Conservation (phyloP, 441 rosid species). For the Adansonia rubrostipa region DNA sequence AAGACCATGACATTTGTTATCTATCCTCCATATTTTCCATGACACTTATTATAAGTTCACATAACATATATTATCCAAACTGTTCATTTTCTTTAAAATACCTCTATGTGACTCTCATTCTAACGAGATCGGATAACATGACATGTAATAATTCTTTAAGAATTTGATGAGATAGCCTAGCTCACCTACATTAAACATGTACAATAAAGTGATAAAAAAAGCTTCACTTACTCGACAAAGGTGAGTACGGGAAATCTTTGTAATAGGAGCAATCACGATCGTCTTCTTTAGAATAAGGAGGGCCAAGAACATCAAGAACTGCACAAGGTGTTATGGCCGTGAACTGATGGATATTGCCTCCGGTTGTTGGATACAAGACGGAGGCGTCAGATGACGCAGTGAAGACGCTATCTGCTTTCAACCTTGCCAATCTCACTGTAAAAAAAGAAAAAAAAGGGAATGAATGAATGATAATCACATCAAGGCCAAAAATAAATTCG, state of each 20-base stretch:
- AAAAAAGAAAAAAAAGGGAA: no score
- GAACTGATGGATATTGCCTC: conserved; percentile 45
- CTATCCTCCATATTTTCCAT: no score
- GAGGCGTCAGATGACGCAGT: conserved; percentile 37
- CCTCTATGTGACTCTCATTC: no score
- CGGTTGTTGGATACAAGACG: conserved; percentile 44
- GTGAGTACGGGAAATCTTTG: conserved; percentile 37
- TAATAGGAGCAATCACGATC: conserved; percentile 47
- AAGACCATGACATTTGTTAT: no score
- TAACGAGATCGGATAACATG: no score
- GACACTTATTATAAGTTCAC: no score
- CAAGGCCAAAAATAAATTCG: neutral
- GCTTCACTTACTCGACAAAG: conserved; percentile 42
- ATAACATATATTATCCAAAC: no score
- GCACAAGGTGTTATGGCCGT: conserved; percentile 43
- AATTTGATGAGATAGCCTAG: no score
- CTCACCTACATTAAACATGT: neutral
- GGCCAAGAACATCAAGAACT: conserved; percentile 43
- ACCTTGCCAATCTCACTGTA: conserved; percentile 36
- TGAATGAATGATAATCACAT: neutral
- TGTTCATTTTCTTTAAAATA: no score
- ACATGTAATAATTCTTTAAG: no score
- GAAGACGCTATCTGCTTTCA: conserved; percentile 28
- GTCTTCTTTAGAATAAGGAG: conserved; percentile 41
- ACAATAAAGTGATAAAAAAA: neutral